Conservation (phyloP, 2,329 filamentous ascomycete genomes). For the Aspergillus pseudoglaucus region DNA sequence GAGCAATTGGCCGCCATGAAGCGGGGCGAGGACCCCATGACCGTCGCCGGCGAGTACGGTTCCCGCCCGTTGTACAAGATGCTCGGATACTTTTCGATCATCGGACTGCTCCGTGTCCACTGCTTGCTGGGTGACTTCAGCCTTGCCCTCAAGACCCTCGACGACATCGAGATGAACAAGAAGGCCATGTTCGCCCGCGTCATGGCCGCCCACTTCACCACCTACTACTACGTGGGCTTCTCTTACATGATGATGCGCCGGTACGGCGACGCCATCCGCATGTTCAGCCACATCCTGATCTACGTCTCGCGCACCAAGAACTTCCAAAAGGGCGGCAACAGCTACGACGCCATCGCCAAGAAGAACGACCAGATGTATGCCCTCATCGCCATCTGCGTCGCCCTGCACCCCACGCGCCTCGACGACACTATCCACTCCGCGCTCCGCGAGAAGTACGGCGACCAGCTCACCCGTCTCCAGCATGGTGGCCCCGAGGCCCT, state of each 20-base stretch:
- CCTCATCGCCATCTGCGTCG: conserved; percentile 95
- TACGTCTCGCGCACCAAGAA: conserved; percentile 99
- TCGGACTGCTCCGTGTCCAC: conserved; percentile 92
- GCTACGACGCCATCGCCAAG: conserved; percentile 96
- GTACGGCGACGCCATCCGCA: conserved; percentile 97
- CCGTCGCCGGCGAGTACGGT: conserved; percentile 91
- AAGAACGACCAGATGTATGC: conserved; percentile 99
- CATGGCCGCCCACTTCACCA: conserved; percentile 99
- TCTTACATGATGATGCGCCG: conserved; percentile 99
- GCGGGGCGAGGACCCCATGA: conserved; percentile 80
- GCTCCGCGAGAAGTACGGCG: conserved; percentile 96
- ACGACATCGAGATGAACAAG: conserved; percentile 99
- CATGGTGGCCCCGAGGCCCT: conserved; percentile 91
- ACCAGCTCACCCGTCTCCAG: conserved; percentile 95
- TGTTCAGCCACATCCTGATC: conserved; percentile 99
- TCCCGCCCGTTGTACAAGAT: conserved; percentile 92
- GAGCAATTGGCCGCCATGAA: conserved; percentile 95
- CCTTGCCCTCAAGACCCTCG: conserved; percentile 94
- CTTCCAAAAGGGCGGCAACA: conserved; percentile 92
- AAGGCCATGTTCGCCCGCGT: conserved; percentile 99
- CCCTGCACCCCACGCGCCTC: conserved; percentile 92
- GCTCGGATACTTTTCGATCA: conserved; percentile 99
- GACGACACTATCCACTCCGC: conserved; percentile 99
- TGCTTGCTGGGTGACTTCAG: conserved; percentile 96
- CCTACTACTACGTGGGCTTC: conserved; percentile 99